phyloP scores from a whole-genome alignment of 371 early-diverging fungal genomes.

The Fennellomyces sp. region DNA sequence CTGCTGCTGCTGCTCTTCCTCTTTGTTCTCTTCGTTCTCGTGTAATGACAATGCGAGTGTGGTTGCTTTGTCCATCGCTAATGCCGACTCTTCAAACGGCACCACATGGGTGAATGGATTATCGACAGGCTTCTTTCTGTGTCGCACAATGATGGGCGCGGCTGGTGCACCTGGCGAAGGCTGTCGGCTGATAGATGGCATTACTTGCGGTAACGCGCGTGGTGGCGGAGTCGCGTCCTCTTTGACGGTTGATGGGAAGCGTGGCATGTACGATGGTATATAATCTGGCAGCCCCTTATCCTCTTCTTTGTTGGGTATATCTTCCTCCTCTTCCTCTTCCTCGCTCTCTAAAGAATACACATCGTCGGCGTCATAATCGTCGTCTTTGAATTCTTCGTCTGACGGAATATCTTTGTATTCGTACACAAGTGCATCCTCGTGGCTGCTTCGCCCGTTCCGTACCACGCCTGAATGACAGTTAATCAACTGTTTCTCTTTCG shows the following conservation, averaged over 20 bases:
- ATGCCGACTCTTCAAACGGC: conserved; percentile 53
- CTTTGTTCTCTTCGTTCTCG: conserved; percentile 1
- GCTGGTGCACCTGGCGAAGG: not conserved
- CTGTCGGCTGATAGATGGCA: not conserved
- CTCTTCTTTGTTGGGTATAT: conserved; percentile 11
- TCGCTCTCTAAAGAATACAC: conserved; percentile 1
- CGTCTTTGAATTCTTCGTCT: conserved; percentile 2
- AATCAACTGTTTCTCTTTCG: not conserved
- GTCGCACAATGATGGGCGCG: conserved; percentile 36
- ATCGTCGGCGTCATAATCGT: not conserved
- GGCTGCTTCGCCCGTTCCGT: conserved; percentile 5
- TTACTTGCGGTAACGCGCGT: conserved; percentile 4
- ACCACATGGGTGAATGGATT: conserved; percentile 60
- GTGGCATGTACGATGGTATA: conserved; percentile 46
- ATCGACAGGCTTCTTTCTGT: conserved; percentile 41
- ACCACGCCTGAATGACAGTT: conserved; percentile 8
- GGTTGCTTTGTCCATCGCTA: conserved; percentile 24
- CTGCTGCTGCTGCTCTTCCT: not conserved
- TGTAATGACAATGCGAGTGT: conserved; percentile 3
- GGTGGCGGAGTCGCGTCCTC: conserved; percentile 21
- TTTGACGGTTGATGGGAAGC: conserved; percentile 41
- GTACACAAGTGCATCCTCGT: conserved; percentile 18
- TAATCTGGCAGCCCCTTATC: conserved; percentile 30
- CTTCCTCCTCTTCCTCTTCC: conserved; percentile 18
- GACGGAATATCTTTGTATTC: conserved; percentile 15